Conservation (phyloP, 768 basidiomycete genomes). For the Scleroderma bovista region DNA sequence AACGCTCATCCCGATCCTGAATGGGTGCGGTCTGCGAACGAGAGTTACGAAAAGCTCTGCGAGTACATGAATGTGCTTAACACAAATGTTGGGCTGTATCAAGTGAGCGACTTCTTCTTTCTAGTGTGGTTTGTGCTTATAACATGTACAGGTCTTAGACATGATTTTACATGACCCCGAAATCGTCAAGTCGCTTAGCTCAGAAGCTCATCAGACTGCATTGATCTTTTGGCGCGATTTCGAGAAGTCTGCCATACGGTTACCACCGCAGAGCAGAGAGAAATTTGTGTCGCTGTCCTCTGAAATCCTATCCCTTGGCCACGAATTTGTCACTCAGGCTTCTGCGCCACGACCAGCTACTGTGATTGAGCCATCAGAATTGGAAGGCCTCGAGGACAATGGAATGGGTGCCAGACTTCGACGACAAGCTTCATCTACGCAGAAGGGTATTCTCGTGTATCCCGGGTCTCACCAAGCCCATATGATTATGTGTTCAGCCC, state of each 20-base stretch:
- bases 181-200: slow-evolving; percentile 58
- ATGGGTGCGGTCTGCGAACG: slow-evolving; percentile 83
- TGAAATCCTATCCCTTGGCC: slow-evolving; percentile 80
- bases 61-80: slow-evolving; percentile 98
- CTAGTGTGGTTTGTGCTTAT: slow-evolving; percentile 13
- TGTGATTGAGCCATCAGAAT: slow-evolving; percentile 59
- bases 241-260: slow-evolving; percentile 91
- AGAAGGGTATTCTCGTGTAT: slow-evolving; percentile 71
- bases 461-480: slow-evolving; percentile 87
- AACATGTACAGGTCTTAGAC: slow-evolving; percentile 54
- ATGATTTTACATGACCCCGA: slow-evolving; percentile 62
- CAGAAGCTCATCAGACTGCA: slow-evolving; percentile 81
- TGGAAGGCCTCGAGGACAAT: slow-evolving; percentile 68
- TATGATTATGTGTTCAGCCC: slow-evolving; percentile 88
- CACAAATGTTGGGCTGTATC: slow-evolving; percentile 85
- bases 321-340: slow-evolving; percentile 74
- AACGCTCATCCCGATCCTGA: slow-evolving; percentile 85
- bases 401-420: slow-evolving; percentile 71
- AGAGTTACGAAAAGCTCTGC: slow-evolving; percentile 86
- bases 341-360: slow-evolving; percentile 60
- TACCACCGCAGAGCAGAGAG: slow-evolving; percentile 70
- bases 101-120: slow-evolving; percentile 48
- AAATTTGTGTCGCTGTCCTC: slow-evolving; percentile 89
- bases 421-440: slow-evolving; percentile 72
- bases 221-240: slow-evolving; percentile 96